Percentiles rank a stretch among this genome's conserved stretches.
phyloP scores from a whole-genome alignment of 2,329 filamentous ascomycete species.

The Ceratocystis destructans region DNA sequence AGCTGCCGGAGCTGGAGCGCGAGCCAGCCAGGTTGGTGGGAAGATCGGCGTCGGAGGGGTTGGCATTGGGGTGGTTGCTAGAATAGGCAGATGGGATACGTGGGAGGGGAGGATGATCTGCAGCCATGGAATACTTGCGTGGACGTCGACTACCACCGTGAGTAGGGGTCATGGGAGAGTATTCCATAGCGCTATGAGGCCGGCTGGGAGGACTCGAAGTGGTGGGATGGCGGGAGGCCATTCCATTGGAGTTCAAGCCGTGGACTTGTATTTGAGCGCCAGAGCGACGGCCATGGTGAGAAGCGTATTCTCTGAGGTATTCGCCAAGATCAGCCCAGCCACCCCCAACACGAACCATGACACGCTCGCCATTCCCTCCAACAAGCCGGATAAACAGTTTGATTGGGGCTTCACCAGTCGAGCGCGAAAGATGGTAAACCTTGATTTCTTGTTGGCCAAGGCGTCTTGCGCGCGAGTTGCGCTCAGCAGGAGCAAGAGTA shows the following conservation, averaged over 20 bases:
- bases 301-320: constrained; percentile 84
- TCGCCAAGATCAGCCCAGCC: constrained; percentile 97
- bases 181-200: constrained; percentile 27
- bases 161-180: constrained; percentile 36
- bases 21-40: constrained; percentile 30
- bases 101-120: constrained; percentile 11
- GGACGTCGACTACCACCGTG: constrained; percentile 36
- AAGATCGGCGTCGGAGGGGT: constrained; percentile 25
- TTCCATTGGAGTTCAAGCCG: constrained; percentile 4
- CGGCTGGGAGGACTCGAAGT: constrained; percentile 32
- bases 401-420: constrained; percentile 72
- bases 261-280: constrained; percentile 42
- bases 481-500: constrained; percentile 49
- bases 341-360: constrained; percentile 95
- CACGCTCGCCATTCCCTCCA: constrained; percentile 75
- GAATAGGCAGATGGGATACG: constrained; percentile 31
- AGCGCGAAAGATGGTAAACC: constrained; percentile 78
- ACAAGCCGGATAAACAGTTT: constrained; percentile 91
- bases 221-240: not conserved
- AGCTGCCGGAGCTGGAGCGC: constrained; percentile 39
- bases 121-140: constrained; percentile 32
- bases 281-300: constrained; percentile 70
- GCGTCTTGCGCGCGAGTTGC: constrained; percentile 36
- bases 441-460: constrained; percentile 57
- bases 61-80: constrained; percentile 24